Conservation (phyloP, 2,329 filamentous ascomycete species). For the Colletotrichum gigasporum region DNA sequence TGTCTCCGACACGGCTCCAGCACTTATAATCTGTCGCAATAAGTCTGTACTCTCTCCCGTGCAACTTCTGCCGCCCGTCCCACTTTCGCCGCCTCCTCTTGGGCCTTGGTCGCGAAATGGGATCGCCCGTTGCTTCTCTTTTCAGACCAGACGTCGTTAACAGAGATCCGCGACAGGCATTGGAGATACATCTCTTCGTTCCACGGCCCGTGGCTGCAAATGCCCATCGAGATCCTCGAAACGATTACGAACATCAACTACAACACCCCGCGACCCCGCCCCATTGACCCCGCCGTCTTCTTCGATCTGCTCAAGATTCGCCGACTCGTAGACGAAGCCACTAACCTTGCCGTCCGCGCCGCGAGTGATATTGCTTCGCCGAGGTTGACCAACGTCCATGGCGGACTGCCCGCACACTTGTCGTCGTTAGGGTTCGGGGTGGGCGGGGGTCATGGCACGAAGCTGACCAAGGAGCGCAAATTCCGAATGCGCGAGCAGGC, state of each 20-base stretch:
- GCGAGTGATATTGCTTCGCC: conserved; percentile 77
- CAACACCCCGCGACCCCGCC: conserved; percentile 77
- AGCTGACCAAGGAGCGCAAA: conserved; percentile 79
- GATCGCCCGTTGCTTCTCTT: neutral
- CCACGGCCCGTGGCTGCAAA: conserved; percentile 84
- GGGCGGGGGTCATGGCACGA: conserved; percentile 68
- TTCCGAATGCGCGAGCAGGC: conserved; percentile 84
- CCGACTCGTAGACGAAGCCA: conserved; percentile 81
- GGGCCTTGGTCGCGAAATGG: neutral
- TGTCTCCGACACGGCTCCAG: conserved; percentile 52
- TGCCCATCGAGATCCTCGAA: conserved; percentile 82
- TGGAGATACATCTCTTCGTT: conserved; percentile 88
- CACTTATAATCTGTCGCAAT: conserved; percentile 72
- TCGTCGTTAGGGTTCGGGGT: conserved; percentile 61
- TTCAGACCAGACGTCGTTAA: conserved; percentile 22
- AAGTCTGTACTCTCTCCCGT: conserved; percentile 61
- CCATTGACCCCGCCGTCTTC: conserved; percentile 82
- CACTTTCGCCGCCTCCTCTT: no score
- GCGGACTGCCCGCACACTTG: conserved; percentile 44
- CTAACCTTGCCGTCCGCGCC: conserved; percentile 79
- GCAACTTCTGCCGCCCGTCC: neutral
- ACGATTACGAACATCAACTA: conserved; percentile 83
- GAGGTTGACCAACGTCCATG: conserved; percentile 65
- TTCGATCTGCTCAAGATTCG: conserved; percentile 88
- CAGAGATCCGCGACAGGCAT: conserved; percentile 62